Percentiles rank a stretch among this genome's conserved stretches.
phyloP scores from a whole-genome alignment of 2,329 filamentous ascomycete genomes.

The Simplicillium aogashimaense region DNA sequence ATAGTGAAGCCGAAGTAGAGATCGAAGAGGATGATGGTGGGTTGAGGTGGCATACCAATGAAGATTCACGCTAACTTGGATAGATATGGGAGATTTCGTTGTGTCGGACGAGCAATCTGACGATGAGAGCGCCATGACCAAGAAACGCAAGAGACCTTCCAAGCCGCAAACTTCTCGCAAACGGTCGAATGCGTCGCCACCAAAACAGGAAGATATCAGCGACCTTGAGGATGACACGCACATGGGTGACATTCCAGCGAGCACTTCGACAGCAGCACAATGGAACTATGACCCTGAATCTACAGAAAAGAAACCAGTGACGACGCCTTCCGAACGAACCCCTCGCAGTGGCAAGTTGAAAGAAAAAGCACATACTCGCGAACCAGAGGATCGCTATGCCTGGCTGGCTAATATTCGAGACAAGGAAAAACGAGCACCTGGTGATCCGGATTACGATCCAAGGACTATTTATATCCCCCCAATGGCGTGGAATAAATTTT shows the following conservation, averaged over 20 bases:
- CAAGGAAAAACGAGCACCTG: constrained; percentile 68
- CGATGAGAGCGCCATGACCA: constrained; percentile 43
- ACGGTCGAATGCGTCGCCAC: constrained; percentile 43
- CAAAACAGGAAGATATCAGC: constrained; percentile 24
- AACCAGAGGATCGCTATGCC: constrained; percentile 76
- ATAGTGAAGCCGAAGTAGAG: constrained; percentile 50
- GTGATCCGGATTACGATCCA: constrained; percentile 83
- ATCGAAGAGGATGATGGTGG: constrained; percentile 55
- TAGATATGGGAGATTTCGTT: constrained; percentile 78
- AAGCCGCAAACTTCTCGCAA: constrained; percentile 49
- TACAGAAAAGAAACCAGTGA: constrained; percentile 23
- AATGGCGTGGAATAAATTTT: constrained; percentile 70
- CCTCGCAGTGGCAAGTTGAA: constrained; percentile 28
- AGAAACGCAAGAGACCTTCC: constrained; percentile 65
- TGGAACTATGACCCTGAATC: constrained; percentile 60
- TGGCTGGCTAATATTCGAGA: constrained; percentile 86
- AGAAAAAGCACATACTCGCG: constrained; percentile 66
- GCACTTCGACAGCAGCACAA: constrained; percentile 63
- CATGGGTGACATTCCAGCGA: constrained; percentile 45
- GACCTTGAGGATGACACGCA: constrained; percentile 44
- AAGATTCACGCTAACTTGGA: constrained; percentile 1
- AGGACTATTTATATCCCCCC: constrained; percentile 86
- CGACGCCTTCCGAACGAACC: constrained; percentile 18
- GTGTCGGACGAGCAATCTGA: constrained; percentile 74
- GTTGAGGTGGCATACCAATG: neutral